phyloP scores from a whole-genome alignment of 768 basidiomycete genomes.

The Kwoniella shandongensis region DNA sequence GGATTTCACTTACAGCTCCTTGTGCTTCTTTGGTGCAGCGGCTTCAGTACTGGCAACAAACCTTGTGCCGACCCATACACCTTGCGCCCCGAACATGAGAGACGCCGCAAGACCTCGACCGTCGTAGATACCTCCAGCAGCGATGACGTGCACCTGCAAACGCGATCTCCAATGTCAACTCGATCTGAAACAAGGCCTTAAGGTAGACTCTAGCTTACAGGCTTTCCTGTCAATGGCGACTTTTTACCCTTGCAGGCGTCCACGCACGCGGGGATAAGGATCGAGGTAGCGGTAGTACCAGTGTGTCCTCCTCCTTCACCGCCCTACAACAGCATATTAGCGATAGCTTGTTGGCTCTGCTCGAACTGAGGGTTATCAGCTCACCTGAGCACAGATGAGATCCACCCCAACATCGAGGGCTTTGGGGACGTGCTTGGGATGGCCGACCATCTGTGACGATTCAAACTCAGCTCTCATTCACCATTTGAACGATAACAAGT shows the following conservation, averaged over 20 bases:
- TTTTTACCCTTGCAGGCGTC: constrained; percentile 74
- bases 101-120: constrained; percentile 85
- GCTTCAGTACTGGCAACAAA: constrained; percentile 84
- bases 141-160: constrained; percentile 69
- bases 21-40: constrained; percentile 77
- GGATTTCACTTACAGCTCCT: constrained; percentile 60
- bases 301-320: constrained; percentile 93
- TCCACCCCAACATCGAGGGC: constrained; percentile 76
- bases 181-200: not conserved
- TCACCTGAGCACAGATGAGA: constrained; percentile 75
- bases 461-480: constrained; percentile 14
- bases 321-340: constrained; percentile 58
- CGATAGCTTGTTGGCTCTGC: not conserved
- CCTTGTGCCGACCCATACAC: constrained; percentile 78
- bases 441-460: constrained; percentile 63
- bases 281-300: constrained; percentile 75
- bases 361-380: not conserved
- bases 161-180: too few species aligned
- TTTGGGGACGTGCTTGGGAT: constrained; percentile 65
- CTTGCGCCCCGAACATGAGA: constrained; percentile 83
- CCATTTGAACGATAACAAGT: not conserved
- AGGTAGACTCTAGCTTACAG: constrained; percentile 48
- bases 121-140: constrained; percentile 88
- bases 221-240: constrained; percentile 76
- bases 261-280: constrained; percentile 88